Evolutionary conservation across 2,329 filamentous ascomycete genomes (phyloP).

Genomic region (Apiospora phragmitis): DNA sequence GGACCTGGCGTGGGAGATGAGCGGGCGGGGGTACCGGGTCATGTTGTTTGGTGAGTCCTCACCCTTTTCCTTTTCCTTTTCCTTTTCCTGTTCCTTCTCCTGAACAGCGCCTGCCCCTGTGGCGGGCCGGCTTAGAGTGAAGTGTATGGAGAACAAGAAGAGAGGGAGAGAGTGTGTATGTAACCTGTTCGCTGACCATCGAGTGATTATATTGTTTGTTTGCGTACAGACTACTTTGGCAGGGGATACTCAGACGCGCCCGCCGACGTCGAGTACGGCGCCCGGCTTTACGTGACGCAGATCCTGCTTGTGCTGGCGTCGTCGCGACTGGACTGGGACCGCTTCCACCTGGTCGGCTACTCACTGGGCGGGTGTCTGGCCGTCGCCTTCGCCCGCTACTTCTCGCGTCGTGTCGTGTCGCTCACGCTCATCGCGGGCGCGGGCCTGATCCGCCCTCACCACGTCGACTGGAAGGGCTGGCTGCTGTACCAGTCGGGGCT

Average conservation of each 20-base stretch:
- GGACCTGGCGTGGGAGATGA: constrained; percentile 65
- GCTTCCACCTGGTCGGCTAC: constrained; percentile 76
- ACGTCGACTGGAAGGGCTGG: constrained; percentile 61
- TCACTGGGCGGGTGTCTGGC: constrained; percentile 77
- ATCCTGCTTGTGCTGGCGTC: constrained; percentile 67
- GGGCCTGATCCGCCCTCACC: constrained; percentile 65
- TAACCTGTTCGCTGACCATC: neutral
- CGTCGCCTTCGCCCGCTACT: constrained; percentile 68
- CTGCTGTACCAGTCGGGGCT: constrained; percentile 62
- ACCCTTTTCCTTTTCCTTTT: neutral
- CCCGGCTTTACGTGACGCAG: constrained; percentile 64
- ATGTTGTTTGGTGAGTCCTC: constrained; percentile 69
- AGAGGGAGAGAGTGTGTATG: too few relatives aligned
- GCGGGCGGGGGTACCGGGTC: constrained; percentile 67
- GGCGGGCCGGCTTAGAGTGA: too few relatives aligned
- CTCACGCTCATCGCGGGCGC: constrained; percentile 67
- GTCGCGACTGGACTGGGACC: constrained; percentile 57
- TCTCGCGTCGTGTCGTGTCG: constrained; percentile 63
- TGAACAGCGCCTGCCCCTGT: too few relatives aligned
- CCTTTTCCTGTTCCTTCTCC: neutral
- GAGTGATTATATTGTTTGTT: too few relatives aligned
- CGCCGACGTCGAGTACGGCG: constrained; percentile 57
- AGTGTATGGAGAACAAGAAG: too few relatives aligned
- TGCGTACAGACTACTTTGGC: constrained; percentile 64
- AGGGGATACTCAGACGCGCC: constrained; percentile 77